Conservation (phyloP, 352 stramenopile genomes). For the Pythium vanterpoolii region DNA sequence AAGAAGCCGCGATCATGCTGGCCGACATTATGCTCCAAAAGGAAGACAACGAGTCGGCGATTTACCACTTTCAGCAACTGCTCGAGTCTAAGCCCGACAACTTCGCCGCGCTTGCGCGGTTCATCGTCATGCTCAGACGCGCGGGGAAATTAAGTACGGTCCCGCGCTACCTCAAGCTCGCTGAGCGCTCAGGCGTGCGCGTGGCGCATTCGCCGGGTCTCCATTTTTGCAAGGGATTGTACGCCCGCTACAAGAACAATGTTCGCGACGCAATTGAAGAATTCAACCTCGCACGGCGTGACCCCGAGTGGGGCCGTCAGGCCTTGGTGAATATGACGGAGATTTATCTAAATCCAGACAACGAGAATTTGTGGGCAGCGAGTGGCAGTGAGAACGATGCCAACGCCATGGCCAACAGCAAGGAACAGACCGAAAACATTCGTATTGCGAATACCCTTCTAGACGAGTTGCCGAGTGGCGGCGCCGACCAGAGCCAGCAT, state of each 20-base stretch:
- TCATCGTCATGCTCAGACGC: slow-evolving; percentile 86
- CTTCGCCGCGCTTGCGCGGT: slow-evolving; percentile 84
- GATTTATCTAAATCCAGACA: slow-evolving; percentile 93
- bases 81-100: slow-evolving; percentile 89
- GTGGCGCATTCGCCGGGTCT: slow-evolving; percentile 80
- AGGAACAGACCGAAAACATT: slow-evolving; percentile 85
- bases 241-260: slow-evolving; percentile 88
- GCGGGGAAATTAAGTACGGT: slow-evolving; percentile 79
- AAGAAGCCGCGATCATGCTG: slow-evolving; percentile 89
- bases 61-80: slow-evolving; percentile 89
- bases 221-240: slow-evolving; percentile 90
- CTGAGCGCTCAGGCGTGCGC: slow-evolving; percentile 62
- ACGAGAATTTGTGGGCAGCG: slow-evolving; percentile 83
- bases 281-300: slow-evolving; percentile 88
- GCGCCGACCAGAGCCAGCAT: slow-evolving; percentile 30
- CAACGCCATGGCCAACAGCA: slow-evolving; percentile 45
- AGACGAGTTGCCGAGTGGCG: slow-evolving; percentile 62
- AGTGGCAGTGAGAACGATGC: slow-evolving; percentile 17
- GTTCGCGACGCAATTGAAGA: slow-evolving; percentile 87
- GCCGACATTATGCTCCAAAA: slow-evolving; percentile 89
- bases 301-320: slow-evolving; percentile 85
- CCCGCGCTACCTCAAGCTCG: slow-evolving; percentile 75
- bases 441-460: slow-evolving; percentile 86
- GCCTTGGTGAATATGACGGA: slow-evolving; percentile 93
- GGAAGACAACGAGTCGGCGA: slow-evolving; percentile 84